Evolutionary conservation across 2,329 filamentous ascomycete genomes (phyloP).

Genomic region (Corinectria fuckeliana): DNA sequence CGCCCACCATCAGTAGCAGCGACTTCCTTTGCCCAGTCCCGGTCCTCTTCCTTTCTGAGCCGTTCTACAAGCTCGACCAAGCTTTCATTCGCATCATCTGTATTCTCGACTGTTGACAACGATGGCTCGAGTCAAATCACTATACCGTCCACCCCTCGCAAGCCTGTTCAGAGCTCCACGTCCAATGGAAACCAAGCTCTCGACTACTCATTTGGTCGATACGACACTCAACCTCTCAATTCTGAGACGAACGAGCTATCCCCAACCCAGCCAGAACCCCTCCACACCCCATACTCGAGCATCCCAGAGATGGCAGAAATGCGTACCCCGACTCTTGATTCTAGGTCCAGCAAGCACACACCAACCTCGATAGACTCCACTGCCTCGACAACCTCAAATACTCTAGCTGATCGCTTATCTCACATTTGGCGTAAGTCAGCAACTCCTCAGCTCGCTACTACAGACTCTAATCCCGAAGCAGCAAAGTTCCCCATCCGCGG

Average conservation of each 20-base stretch:
- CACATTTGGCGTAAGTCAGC: constrained; percentile 49
- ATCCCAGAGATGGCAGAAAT: constrained; percentile 25
- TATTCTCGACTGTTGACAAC: constrained; percentile 43
- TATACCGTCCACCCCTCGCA: constrained; percentile 6
- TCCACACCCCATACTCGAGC: constrained; percentile 26
- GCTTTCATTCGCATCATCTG: constrained; percentile 39
- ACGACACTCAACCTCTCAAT: constrained; percentile 16
- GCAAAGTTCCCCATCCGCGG: constrained; percentile 48
- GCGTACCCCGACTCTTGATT: background rate
- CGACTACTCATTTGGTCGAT: constrained; percentile 23
- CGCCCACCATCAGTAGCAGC: constrained; percentile 9
- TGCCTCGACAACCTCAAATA: background rate
- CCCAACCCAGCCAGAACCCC: background rate
- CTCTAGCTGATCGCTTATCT: constrained; percentile 39
- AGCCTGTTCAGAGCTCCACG: too few species aligned
- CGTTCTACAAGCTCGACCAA: constrained; percentile 43
- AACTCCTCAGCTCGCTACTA: background rate
- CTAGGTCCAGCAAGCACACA: background rate
- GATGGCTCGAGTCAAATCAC: constrained; percentile 42
- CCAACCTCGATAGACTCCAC: background rate
- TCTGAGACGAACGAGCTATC: background rate
- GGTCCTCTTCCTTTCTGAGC: constrained; percentile 21
- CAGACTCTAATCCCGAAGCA: constrained; percentile 23
- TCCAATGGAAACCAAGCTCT: constrained; percentile 6
- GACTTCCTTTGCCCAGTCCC: constrained; percentile 18